Evolutionary conservation across 306 rosid species (phyloP), one percentile per base, ranked within the genome.

Genomic region (Rubus idaeus): DNA sequence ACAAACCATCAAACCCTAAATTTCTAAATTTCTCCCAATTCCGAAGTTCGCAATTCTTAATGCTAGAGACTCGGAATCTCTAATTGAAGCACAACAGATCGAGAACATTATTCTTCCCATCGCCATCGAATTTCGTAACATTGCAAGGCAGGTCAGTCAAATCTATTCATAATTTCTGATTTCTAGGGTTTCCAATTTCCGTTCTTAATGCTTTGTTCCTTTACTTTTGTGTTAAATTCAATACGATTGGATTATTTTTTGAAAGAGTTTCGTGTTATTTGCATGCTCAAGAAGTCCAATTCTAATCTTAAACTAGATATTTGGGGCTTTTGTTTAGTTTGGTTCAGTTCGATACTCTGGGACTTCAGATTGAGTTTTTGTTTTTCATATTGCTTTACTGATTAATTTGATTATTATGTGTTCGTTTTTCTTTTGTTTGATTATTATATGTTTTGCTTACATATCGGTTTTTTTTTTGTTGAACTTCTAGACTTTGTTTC

Each of bases 121-220:
- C 44, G 60, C 56, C 9, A 50, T 68, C 20, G 66, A n/a, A 49
- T 61, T 77, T 35, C 35, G 64, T 11, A 8, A 52, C 65, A 71
- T 20, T 12, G 30, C 62, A 18, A 56, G 62, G 62, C 11, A 81
- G 89, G 91, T 86, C 26, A 46, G 81, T 72, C 68, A 65, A 63
- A 56, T 39, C 55, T 37, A 74, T 17, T 58, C 76, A 77, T 70
- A 69, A 58, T 73, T 73, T 82, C 77, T n/a, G 61, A 57, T 82
- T 63, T 44, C 65, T 73, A 10, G 78, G 83, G 70, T 65, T 83
- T 79, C 18, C 12, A 52, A 50, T 82, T 67, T 8, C 11, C 50
- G 4, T 46, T 12, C 4, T 63, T 0, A 39, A 40, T 73, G 21
- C 52, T 13, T 39, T 41, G 16, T 76, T 58, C 23, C 39, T 49